Evolutionary conservation across 176 grass and related monocot genomes (phyloP), one percentile per base, ranked within the genome.

Genomic region (Pharus latifolius): DNA sequence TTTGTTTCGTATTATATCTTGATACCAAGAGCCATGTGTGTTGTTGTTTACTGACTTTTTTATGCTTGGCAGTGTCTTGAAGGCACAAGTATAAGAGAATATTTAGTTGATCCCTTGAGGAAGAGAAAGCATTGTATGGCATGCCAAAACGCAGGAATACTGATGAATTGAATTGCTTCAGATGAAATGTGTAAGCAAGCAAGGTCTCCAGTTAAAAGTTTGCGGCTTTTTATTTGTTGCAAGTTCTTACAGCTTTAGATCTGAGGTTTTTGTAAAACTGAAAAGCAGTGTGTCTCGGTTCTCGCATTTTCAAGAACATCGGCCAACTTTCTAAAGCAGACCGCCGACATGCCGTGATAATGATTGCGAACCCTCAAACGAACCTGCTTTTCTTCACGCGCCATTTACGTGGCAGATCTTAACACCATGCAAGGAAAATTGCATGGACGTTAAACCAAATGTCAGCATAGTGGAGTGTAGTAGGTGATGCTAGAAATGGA

Each of bases 401-500:
- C 55, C 47, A 19, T 82, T 67, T 76, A 59, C 72, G 77, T 76
- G 77, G 77, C 71, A 43, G 19, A 35, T 45, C 2, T 59, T 19
- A 15, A 65, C 64, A 55, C 34, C 53, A 20, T 29, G 6, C 41
- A 59, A 17, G 31, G 32, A 54, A 10, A 45, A 28, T 0, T 34
- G 10, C 57, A 61, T 68, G 70, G 71, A 45, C 33, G 33, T 45
- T 75, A 82, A 51, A 60, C 61, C 52, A 23, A 23, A 23, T 53
- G 32, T 78, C 52, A 23, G 26, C 52, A 42, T 84, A 76, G 77
- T 86, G 83, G 71, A 86, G 26, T 0, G 65, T 70, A 71, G 71
- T 86, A 81, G 83, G 83, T 86, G 46, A 64, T 40, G 41, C 37
- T 85, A 7, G 24, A 47, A 75, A 70, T 63, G 70, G 25, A 55